Evolutionary conservation across 768 basidiomycete genomes (phyloP).

Genomic region (Rhodotorula sphaerocarpa): DNA sequence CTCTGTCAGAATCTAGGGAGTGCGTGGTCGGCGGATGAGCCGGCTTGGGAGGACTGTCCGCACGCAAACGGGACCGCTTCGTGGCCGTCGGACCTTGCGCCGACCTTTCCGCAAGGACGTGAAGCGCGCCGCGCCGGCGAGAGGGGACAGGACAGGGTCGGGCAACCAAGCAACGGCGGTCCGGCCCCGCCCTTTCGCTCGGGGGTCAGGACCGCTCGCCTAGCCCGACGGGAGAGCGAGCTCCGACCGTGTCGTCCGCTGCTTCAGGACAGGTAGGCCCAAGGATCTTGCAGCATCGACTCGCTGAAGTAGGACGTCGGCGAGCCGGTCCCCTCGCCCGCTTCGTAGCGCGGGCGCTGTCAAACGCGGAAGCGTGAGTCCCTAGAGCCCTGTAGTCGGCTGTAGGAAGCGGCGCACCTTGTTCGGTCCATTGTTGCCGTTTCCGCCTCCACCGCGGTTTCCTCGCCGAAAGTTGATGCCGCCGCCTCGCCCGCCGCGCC

Average conservation of each 20-base stretch:
- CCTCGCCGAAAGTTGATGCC: not conserved
- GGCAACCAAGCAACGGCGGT: not conserved
- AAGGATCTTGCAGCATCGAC: slow-evolving; percentile 4
- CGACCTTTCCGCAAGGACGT: too few species aligned
- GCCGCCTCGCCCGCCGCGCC: slow-evolving; percentile 2
- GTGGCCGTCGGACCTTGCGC: too few species aligned
- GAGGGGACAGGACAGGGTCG: not conserved
- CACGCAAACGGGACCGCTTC: too few species aligned
- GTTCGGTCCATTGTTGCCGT: slow-evolving; percentile 5
- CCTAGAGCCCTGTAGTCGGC: not conserved
- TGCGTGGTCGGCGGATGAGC: too few species aligned
- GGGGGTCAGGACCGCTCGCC: too few species aligned
- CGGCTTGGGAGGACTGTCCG: too few species aligned
- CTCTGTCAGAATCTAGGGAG: too few species aligned
- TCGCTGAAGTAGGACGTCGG: slow-evolving; percentile 8
- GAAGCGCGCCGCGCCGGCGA: too few species aligned
- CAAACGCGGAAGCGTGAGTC: too few species aligned
- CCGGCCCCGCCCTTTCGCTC: not conserved
- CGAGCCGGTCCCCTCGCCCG: not conserved
- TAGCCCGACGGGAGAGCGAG: too few species aligned
- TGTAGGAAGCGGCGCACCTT: slow-evolving; percentile 1
- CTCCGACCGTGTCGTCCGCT: not conserved
- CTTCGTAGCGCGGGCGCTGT: slow-evolving; percentile 13
- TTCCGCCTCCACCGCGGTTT: not conserved
- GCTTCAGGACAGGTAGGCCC: slow-evolving; percentile 5